These are phyloP conservation scores for Pseudogymnoascus sp. DNA, from an alignment of 2,329 filamentous ascomycete genomes.

Conservation along the genomic window DNA sequence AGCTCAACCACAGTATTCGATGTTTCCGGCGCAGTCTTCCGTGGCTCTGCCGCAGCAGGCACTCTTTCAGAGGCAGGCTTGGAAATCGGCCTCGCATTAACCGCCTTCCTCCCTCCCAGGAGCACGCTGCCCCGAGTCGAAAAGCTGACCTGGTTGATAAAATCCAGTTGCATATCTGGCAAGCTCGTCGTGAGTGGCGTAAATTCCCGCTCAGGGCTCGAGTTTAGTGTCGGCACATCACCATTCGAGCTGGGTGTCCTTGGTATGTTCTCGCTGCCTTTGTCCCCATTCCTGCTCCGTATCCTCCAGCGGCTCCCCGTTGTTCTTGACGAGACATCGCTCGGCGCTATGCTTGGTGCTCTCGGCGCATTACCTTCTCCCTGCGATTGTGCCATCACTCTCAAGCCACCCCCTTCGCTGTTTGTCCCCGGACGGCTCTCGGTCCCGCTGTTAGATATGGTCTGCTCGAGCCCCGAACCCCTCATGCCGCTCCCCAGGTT, in stretches of 20 bases:
- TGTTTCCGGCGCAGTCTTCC: background rate
- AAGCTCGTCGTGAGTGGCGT: slow-evolving; percentile 49
- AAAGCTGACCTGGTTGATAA: slow-evolving; percentile 49
- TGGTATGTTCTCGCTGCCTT: background rate
- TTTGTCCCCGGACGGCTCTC: slow-evolving; percentile 33
- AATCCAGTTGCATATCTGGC: slow-evolving; percentile 48
- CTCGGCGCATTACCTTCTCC: background rate
- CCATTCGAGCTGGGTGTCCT: background rate
- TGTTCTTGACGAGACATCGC: background rate
- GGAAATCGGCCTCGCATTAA: slow-evolving; percentile 14
- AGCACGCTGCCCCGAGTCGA: slow-evolving; percentile 59
- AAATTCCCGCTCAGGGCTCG: slow-evolving; percentile 28
- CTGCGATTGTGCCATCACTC: background rate
- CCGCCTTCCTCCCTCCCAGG: slow-evolving; percentile 42
- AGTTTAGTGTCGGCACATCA: background rate
- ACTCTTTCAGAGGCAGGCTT: background rate
- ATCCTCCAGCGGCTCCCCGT: slow-evolving; percentile 8
- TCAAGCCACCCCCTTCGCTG: slow-evolving; percentile 13
- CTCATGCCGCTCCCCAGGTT: slow-evolving; percentile 36
- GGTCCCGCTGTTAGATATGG: slow-evolving; percentile 36
- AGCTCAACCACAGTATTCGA: background rate
- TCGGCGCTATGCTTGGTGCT: background rate
- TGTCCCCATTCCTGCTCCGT: background rate
- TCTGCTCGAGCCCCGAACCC: slow-evolving; percentile 47
- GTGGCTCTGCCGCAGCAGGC: background rate